A percentile compares a stretch with the other conserved stretches of the same genome.
phyloP scores from a whole-genome alignment of 1,139 yeast species.

The Saccharomyces hybrid region DNA sequence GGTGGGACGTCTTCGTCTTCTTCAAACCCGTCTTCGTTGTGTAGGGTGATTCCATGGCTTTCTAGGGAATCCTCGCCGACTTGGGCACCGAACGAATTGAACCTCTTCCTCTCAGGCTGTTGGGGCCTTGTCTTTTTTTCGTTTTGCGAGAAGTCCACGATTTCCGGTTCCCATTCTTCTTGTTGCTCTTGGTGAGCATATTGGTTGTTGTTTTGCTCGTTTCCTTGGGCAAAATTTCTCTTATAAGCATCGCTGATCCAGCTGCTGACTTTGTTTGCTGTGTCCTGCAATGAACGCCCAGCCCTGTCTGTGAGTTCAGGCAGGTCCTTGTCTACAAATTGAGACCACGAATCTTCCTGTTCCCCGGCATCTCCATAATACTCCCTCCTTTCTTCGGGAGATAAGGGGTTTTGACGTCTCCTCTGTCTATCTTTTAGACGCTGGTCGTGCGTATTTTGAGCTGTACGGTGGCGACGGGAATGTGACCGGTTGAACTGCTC shows the following conservation, averaged over 20 bases:
- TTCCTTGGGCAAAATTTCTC: constrained; percentile 22
- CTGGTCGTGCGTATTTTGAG: constrained; percentile 16
- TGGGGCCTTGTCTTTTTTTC: constrained; percentile 4
- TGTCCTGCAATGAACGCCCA: constrained; percentile 75
- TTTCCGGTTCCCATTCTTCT: constrained; percentile 6
- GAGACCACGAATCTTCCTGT: constrained; percentile 53
- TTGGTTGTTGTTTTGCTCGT: constrained; percentile 16
- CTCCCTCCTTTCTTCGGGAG: constrained; percentile 16
- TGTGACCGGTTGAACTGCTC: constrained; percentile 46
- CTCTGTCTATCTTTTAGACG: constrained; percentile 22
- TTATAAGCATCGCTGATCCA: constrained; percentile 68
- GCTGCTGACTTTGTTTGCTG: constrained; percentile 65
- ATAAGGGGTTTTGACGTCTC: constrained; percentile 12
- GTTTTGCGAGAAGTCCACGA: neutral
- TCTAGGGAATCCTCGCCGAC: constrained; percentile 48
- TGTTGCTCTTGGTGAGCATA: constrained; percentile 12
- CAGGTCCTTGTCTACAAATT: constrained; percentile 52
- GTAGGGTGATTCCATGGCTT: constrained; percentile 49
- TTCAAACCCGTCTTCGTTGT: constrained; percentile 39
- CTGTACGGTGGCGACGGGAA: constrained; percentile 9
- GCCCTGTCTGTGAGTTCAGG: constrained; percentile 66
- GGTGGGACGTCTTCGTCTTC: constrained; percentile 37
- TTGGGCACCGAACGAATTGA: constrained; percentile 30
- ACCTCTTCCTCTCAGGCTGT: constrained; percentile 29
- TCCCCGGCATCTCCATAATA: constrained; percentile 29